phyloP scores from a whole-genome alignment of 2,329 filamentous ascomycete species.

The Colletotrichum destructivum region DNA sequence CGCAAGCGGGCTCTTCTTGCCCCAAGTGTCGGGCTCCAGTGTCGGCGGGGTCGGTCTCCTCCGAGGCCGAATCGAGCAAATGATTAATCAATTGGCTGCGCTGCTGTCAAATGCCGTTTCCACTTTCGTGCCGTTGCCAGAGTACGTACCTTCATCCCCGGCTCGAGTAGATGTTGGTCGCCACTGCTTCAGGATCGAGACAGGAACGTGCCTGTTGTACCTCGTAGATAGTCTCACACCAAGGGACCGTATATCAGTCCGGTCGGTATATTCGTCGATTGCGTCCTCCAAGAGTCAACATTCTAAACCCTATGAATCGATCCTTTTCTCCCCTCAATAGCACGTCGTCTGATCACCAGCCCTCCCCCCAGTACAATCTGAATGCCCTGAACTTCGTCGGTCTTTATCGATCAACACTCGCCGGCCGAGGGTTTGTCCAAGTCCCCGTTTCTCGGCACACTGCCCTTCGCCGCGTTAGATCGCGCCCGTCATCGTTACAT shows the following conservation, averaged over 20 bases:
- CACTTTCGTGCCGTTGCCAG: slow-evolving; percentile 7
- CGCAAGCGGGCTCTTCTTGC: neutral
- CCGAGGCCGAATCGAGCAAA: neutral
- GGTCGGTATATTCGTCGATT: neutral
- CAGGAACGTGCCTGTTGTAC: neutral
- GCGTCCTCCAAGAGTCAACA: neutral
- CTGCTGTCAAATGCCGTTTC: slow-evolving; percentile 33
- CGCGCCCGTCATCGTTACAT: neutral
- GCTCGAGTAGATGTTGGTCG: neutral
- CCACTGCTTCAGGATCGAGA: neutral
- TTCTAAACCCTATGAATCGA: too few relatives aligned
- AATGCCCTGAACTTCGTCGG: neutral
- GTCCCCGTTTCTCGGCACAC: neutral
- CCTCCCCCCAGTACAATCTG: slow-evolving; percentile 9
- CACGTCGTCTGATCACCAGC: slow-evolving; percentile 22
- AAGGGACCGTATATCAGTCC: too few relatives aligned
- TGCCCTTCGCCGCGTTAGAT: neutral
- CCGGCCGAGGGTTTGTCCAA: neutral
- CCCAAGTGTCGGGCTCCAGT: neutral
- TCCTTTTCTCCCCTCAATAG: neutral
- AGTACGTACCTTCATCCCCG: neutral
- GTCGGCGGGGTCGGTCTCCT: neutral
- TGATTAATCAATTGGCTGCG: slow-evolving; percentile 35
- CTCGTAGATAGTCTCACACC: too few relatives aligned
- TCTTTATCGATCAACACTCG: neutral